Percentiles rank a stretch among this genome's conserved stretches.
Evolutionary conservation across 192 early-diverging fungal species (phyloP).

Genomic region (Ambispora gerdemannii): DNA sequence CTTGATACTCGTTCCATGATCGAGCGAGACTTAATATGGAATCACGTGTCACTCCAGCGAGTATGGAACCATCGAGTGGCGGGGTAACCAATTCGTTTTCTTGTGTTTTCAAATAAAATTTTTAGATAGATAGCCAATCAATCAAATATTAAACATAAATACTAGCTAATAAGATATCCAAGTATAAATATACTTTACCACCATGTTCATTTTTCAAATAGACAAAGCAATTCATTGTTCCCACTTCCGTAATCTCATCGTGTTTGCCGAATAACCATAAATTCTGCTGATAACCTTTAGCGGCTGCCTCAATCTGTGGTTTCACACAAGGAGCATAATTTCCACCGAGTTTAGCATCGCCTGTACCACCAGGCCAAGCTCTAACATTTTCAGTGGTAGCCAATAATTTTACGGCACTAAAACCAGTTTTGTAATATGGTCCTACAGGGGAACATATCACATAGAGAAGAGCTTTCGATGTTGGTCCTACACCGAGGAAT

Average conservation of each 20-base stretch:
- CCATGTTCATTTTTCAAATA: slow-evolving; percentile 81
- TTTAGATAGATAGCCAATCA: not conserved
- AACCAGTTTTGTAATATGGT: slow-evolving; percentile 95
- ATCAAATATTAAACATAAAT: not conserved
- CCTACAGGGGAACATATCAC: slow-evolving; percentile 91
- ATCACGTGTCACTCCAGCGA: slow-evolving; percentile 94
- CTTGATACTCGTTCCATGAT: slow-evolving; percentile 84
- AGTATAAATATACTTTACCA: slow-evolving; percentile 28
- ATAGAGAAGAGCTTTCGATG: slow-evolving; percentile 76
- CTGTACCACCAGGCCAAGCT: slow-evolving; percentile 94
- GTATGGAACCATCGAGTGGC: slow-evolving; percentile 88
- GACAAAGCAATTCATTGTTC: slow-evolving; percentile 96
- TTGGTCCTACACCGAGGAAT: slow-evolving; percentile 77
- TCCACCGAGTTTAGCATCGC: slow-evolving; percentile 87
- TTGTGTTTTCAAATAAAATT: not conserved
- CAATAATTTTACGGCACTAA: slow-evolving; percentile 80
- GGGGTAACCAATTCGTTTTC: slow-evolving; percentile 87
- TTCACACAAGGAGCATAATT: slow-evolving; percentile 82
- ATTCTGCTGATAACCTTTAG: slow-evolving; percentile 89
- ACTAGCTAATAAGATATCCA: not conserved
- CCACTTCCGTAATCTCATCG: slow-evolving; percentile 88
- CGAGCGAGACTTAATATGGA: slow-evolving; percentile 79
- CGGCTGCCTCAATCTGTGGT: slow-evolving; percentile 83
- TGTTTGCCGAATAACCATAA: slow-evolving; percentile 92
- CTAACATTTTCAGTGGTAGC: slow-evolving; percentile 84